These are phyloP conservation scores for Penicillium brasilianum DNA, from an alignment of 2,329 filamentous ascomycete genomes.

Conservation along the genomic window DNA sequence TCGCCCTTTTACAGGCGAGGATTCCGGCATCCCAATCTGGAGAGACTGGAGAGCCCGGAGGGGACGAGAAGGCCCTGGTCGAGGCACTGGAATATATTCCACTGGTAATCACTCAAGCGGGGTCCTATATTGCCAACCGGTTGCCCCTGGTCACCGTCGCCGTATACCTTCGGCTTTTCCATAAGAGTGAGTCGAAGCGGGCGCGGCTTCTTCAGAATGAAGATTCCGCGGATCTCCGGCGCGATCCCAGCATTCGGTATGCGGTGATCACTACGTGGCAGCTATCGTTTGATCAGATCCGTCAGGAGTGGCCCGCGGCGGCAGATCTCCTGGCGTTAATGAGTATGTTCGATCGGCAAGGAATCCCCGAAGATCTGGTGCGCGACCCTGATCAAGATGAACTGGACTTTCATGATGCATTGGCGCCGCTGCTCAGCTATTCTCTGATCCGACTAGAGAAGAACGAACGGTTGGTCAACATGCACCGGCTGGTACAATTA, in stretches of 20 bases:
- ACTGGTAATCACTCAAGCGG: conserved; percentile 35
- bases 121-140: conserved; percentile 32
- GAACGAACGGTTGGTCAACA: too few species aligned
- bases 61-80: conserved; percentile 19
- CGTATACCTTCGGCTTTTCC: conserved; percentile 45
- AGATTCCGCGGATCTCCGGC: conserved; percentile 38
- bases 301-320: conserved; percentile 7
- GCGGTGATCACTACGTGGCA: conserved; percentile 47
- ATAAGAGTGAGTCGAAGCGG: conserved; percentile 37
- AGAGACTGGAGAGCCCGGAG: conserved; percentile 7
- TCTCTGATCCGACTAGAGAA: too few species aligned
- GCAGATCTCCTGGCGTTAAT: conserved; percentile 24
- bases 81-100: conserved; percentile 14
- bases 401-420: too few species aligned
- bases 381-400: too few species aligned
- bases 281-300: conserved; percentile 37
- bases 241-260: conserved; percentile 42
- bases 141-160: conserved; percentile 36
- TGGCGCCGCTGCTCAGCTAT: too few species aligned
- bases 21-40: conserved; percentile 1
- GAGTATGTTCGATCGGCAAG: conserved; percentile 24
- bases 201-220: conserved; percentile 31
- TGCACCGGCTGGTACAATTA: too few species aligned
- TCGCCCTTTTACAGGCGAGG: conserved; percentile 15
- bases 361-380: too few species aligned